Base-by-base conservation (phyloP, 2,329 filamentous ascomycete species). In the Chaetomium sp. region DNA sequence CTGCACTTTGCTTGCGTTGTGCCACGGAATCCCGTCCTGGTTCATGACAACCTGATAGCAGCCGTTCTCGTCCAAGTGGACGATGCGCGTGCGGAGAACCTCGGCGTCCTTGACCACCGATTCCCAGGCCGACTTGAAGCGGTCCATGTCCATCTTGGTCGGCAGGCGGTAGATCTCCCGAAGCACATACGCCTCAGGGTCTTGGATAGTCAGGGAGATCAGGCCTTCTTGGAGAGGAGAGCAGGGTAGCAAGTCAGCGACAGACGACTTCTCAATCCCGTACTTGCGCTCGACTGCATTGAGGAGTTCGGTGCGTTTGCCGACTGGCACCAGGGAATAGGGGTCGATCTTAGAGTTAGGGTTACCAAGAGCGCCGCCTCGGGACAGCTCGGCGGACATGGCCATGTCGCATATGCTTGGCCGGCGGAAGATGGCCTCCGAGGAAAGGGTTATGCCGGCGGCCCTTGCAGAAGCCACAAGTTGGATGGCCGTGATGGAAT, bases 131-230 rank as follows among this genome's bases (percentile, higher is more conserved):
- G 45, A 5, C 43, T 52, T 53, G 46, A 61, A 61, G 33, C 42
- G 59, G 35, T 48, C 35, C 36, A 50, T 44, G 45, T 58, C 58
- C 11, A 52, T 54, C 12, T 38, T 32, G 2, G 33, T 12, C 1
- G 57, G 55, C 5, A 80, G 66, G 41, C 72, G 67, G 27, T 77
- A 71, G 1, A 79, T 72, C 49, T 75, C 70, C 55, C 76, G 75
- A 2, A 75, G 76, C 1, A 82, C 73, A 43, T 82, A 83, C 0
- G 76, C 75, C 19, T 76, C 79, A 44, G 72, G 71, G 19, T 75
- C 68, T 62, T 76, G 77, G 54, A 73, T 71, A 2, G 79, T 76
- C 6, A 81, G 65, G 0, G 78, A 76, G 70, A 83, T 74, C 3
- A 82, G 70, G 1, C 74, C 78, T 60, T 57, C 62, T 43, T 57